A percentile compares a stretch with the other conserved stretches of the same genome.
Conservation (phyloP, 495 filamentous ascomycete genomes). For the Tuber brumale region DNA sequence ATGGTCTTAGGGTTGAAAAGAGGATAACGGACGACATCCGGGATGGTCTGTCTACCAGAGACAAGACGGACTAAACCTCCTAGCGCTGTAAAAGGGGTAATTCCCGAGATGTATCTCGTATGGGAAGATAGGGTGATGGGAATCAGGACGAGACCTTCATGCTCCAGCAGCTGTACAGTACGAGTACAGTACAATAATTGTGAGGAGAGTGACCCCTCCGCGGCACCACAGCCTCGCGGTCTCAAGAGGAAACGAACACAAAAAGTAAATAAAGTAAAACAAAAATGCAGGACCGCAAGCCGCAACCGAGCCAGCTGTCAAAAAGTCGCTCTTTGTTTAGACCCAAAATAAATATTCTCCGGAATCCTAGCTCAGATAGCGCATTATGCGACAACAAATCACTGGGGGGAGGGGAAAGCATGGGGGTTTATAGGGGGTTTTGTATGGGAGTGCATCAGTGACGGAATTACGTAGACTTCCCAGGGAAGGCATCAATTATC, state of each 20-base stretch:
- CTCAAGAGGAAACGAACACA: neutral
- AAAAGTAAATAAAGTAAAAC: neutral
- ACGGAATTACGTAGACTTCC: neutral
- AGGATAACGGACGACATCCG: neutral
- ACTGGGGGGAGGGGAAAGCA: neutral
- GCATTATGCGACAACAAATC: constrained; percentile 19
- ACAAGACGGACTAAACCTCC: neutral
- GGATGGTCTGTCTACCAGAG: neutral
- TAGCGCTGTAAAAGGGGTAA: neutral
- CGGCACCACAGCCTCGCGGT: neutral
- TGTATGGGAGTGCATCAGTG: neutral
- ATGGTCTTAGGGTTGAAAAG: neutral
- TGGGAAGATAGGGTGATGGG: neutral
- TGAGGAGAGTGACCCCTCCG: neutral
- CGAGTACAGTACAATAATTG: neutral
- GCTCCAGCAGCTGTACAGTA: neutral
- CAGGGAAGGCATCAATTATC: neutral
- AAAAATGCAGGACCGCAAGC: constrained; percentile 11
- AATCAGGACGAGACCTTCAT: neutral
- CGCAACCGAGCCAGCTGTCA: constrained; percentile 27
- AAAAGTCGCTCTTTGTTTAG: constrained; percentile 13
- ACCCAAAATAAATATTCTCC: constrained; percentile 29
- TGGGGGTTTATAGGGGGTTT: neutral
- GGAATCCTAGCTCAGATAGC: constrained; percentile 14
- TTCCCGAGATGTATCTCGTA: neutral